These are phyloP conservation scores for Daedaleopsis sinensis DNA, from an alignment of 768 basidiomycete species.

Conservation along the genomic window DNA sequence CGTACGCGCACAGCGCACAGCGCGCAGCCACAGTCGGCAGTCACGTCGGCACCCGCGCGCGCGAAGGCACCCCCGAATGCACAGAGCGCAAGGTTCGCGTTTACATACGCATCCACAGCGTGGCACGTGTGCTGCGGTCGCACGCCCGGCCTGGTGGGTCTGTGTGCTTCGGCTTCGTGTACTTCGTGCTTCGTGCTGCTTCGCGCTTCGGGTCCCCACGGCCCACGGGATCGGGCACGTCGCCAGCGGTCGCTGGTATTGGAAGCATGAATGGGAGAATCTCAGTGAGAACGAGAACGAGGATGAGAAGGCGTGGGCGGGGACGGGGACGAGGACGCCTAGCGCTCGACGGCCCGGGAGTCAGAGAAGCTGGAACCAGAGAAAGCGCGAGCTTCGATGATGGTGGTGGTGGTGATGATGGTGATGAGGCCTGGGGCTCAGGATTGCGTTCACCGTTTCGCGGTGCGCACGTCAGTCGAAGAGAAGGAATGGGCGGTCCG, in stretches of 20 bases:
- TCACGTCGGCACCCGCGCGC: neutral
- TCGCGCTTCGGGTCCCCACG: too few species aligned
- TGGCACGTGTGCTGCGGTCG: neutral
- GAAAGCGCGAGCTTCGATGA: neutral
- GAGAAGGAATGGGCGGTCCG: neutral
- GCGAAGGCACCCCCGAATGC: neutral
- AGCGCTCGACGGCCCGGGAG: too few species aligned
- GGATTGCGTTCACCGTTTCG: too few species aligned
- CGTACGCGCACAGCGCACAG: neutral
- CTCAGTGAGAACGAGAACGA: too few species aligned
- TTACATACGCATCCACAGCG: constrained; percentile 11
- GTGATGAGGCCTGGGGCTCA: neutral
- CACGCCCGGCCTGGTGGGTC: too few species aligned
- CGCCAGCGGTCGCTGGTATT: too few species aligned
- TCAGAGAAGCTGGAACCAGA: neutral
- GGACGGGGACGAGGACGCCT: too few species aligned
- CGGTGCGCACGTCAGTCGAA: neutral
- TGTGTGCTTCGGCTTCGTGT: too few species aligned
- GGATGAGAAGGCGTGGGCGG: too few species aligned
- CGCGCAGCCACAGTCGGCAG: neutral
- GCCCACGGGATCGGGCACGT: too few species aligned
- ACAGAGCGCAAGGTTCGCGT: constrained; percentile 2
- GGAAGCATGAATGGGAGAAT: too few species aligned
- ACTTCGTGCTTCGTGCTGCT: neutral
- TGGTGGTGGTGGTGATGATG: neutral